Base-by-base conservation (phyloP, 495 filamentous ascomycete species). In the Xylaria venustula region DNA sequence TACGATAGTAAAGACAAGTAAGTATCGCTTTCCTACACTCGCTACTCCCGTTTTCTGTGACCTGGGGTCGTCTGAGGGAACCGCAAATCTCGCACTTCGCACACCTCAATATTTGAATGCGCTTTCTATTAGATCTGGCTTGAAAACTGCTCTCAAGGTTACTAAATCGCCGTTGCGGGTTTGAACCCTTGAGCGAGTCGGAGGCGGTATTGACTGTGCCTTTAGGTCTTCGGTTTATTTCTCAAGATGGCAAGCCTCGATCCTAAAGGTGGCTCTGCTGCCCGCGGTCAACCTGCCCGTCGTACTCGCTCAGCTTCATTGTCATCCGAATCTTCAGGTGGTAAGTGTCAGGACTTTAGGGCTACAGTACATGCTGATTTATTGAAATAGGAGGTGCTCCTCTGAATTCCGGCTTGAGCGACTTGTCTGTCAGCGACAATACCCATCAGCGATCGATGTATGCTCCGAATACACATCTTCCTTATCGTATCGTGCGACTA, bases 241-340 rank as follows among this genome's bases (percentile, higher is more conserved):
- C 19, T 2, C 47, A 37, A 60, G 37, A 60, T 60, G 57, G 57
- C 57, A 52, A 60, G 57, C 37, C 40, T 52, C 11, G 54, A 19
- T 28, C 41, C 41, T n/a, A 22, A 23, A 6, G 42, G 42, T 19
- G 42, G 42, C 22, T 28, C 34, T 8, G 11, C 15, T 7, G 12
- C 25, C 7, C 56, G 57, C n/a, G 42, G 42, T 15, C 41, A 47
- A 12, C 12, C 15, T 7, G 12, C 25, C 7, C 56, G 57, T 36
- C 57, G 57, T 20, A 17, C 57, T 30, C 47, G 57, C 47, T 60
- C 57, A 19, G 57, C 57, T 11, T 60, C 57, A 1, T 36, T 60
- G 19, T 60, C 57, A 1, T 60, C 57, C 25, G 57, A 60, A 15
- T 60, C 57, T 20, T 60, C 57, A 30, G 57, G 57, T 44, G 57